A percentile compares a stretch with the other conserved stretches of the same genome.
Evolutionary conservation across 176 grass and related monocot genomes (phyloP).

Genomic region (Tuctoria greenei): DNA sequence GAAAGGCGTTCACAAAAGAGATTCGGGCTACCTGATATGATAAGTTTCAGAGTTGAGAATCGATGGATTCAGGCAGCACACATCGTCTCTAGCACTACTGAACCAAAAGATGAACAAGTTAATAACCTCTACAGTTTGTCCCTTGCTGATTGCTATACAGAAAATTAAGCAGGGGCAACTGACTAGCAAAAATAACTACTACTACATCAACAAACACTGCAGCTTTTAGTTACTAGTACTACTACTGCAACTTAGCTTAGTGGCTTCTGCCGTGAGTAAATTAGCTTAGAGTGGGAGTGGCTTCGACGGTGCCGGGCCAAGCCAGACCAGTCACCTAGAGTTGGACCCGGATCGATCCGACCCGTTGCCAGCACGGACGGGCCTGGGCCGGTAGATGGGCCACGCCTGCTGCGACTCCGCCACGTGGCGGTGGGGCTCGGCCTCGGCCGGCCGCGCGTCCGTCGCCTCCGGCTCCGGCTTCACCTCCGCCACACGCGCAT

Average conservation of each 20-base stretch:
- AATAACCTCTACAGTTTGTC: neutral
- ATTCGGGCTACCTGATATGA: neutral
- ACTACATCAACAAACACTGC: neutral
- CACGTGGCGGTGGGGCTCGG: neutral
- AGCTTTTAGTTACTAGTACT: neutral
- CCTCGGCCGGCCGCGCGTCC: neutral
- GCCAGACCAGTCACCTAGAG: constrained; percentile 34
- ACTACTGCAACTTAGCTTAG: neutral
- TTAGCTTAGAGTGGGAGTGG: neutral
- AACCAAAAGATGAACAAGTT: neutral
- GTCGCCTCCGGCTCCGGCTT: constrained; percentile 51
- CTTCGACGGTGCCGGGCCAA: neutral
- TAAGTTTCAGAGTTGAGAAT: neutral
- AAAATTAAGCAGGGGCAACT: neutral
- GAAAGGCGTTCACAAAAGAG: neutral
- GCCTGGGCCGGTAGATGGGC: constrained; percentile 62
- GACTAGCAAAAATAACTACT: neutral
- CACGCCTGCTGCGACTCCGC: constrained; percentile 29
- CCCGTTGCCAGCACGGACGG: constrained; percentile 43
- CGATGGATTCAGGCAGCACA: too few relatives aligned
- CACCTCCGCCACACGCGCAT: constrained; percentile 20
- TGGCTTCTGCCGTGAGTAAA: neutral
- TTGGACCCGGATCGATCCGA: constrained; percentile 38
- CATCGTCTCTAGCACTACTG: neutral
- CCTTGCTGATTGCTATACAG: neutral